Conservation (phyloP, 164 flowering plant species). For the Tetracentron sinense region DNA sequence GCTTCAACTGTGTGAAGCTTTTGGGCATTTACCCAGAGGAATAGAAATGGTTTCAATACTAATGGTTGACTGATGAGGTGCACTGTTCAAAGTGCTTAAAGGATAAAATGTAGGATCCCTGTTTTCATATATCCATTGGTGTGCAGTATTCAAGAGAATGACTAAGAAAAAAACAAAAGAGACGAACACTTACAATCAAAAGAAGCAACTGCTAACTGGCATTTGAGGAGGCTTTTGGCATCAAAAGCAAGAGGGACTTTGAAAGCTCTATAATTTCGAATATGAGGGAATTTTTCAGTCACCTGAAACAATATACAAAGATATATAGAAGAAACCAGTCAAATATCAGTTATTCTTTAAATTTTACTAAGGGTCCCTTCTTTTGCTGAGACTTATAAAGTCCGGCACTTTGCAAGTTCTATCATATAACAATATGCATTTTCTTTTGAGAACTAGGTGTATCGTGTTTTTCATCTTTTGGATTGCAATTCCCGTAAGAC, state of each 20-base stretch:
- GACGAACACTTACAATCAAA: constrained; percentile 44
- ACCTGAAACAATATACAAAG: constrained; percentile 38
- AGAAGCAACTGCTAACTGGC: constrained; percentile 72
- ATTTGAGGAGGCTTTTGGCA: constrained; percentile 54
- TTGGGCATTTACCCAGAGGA: neutral
- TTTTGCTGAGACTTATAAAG: too few species aligned
- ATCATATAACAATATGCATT: too few species aligned
- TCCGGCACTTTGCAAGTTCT: too few species aligned
- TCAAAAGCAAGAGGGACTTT: constrained; percentile 43
- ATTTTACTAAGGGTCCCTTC: constrained; percentile 2
- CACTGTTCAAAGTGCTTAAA: neutral
- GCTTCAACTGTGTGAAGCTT: neutral
- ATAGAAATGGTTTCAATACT: neutral
- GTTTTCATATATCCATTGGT: neutral
- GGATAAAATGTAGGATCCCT: neutral
- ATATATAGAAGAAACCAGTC: neutral
- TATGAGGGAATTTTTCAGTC: constrained; percentile 77
- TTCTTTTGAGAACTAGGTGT: too few species aligned
- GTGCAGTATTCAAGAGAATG: neutral
- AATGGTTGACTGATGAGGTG: neutral
- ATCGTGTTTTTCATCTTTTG: too few species aligned
- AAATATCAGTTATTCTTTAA: neutral
- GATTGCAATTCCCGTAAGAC: too few species aligned
- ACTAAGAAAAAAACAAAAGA: neutral
- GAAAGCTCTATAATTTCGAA: constrained; percentile 49